phyloP scores from a whole-genome alignment of 1,284 basidiomycete species.

The Leccinum huronense region DNA sequence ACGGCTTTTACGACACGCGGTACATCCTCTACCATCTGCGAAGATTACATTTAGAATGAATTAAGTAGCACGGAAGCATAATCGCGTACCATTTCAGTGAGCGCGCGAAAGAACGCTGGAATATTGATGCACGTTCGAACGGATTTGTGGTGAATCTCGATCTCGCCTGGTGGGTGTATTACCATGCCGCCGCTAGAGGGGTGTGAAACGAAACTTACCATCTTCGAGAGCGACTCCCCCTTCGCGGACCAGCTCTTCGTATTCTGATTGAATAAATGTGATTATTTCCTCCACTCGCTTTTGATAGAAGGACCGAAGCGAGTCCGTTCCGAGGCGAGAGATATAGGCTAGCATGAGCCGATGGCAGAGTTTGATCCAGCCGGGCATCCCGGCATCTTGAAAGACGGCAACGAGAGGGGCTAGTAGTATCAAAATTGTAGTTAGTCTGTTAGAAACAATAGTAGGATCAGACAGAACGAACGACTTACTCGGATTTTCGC shows the following conservation, averaged over 20 bases:
- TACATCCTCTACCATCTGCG: not conserved
- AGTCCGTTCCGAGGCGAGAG: not conserved
- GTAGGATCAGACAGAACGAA: not conserved
- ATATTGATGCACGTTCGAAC: not conserved
- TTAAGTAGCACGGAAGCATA: not conserved
- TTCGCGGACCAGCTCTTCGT: not conserved
- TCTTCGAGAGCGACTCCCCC: not conserved
- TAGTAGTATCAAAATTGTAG: not conserved
- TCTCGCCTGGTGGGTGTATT: not conserved
- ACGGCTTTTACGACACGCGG: not conserved
- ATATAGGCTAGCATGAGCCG: not conserved
- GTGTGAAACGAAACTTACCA: not conserved
- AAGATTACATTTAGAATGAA: not conserved
- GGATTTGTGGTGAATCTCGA: not conserved
- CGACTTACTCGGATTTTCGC: not conserved
- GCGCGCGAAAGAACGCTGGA: not conserved
- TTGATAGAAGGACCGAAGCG: not conserved
- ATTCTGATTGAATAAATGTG: not conserved
- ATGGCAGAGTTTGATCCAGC: not conserved
- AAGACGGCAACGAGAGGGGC: not conserved
- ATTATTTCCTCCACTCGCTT: not conserved
- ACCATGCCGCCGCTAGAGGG: not conserved
- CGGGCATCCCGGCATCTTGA: not conserved
- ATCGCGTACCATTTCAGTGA: not conserved
- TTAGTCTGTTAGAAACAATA: not conserved